Base-by-base conservation (phyloP, 176 grass and related monocot species). In the Aegilops umbellulata region DNA sequence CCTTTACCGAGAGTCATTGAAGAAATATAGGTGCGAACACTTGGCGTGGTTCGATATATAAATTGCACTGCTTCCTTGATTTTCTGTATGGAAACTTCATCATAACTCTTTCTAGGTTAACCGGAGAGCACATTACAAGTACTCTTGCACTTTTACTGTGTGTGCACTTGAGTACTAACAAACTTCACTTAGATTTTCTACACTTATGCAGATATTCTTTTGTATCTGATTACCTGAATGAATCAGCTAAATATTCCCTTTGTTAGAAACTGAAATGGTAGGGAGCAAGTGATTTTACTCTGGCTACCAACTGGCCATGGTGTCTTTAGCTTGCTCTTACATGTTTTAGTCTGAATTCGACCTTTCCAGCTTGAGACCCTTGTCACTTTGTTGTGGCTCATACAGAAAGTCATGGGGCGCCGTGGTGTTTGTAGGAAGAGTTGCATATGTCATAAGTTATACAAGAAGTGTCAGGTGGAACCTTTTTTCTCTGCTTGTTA, bases 1-100 rank as follows among this genome's bases (percentile, higher is more conserved):
- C 86, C 93, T 98, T 92, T 98, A 98, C 85, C 61, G 20, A 19
- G 91, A 93, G 62, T 98, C 91, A 65, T 63, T 98, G 22, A 76
- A 85, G 74, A 93, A 90, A 88, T 92, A 95, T 82, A 92, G 82
- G 92, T 92, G 83, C 10, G 66, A 32, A 60, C 65, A 51, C 83
- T 83, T 84, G 66, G 36, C 62, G 44, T 80, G 23, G 38, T 70
- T 66, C 31, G 22, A 16, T 86, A 82, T 64, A 60, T 3, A 49
- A 76, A 24, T 29, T 86, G 19, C 78, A 36, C 53, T 58, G 29
- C 6, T 79, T 19, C 74, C 47, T 46, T 79, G 20, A 6, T 85
- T 67, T 81, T 20, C n/a, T 55, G 22, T 57, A 39, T 76, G 22
- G 10, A 66, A 74, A 66, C 11, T 58, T 73, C 25, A 62, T 88